Conservation (phyloP, 495 filamentous ascomycete genomes). For the Hyaloscypha bicolor region DNA sequence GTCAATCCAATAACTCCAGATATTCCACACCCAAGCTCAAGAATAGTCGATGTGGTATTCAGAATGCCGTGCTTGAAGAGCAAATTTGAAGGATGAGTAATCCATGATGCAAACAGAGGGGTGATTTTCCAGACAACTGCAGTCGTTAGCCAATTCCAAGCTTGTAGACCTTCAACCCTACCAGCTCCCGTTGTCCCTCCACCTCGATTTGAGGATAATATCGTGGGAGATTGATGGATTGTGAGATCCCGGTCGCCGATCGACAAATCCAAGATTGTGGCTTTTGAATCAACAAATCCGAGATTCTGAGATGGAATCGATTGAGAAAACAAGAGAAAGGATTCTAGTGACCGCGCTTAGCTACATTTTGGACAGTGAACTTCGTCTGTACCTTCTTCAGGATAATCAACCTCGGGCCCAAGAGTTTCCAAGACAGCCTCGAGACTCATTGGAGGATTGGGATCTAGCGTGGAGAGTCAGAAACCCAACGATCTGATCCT, state of each 20-base stretch:
- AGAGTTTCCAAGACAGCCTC: conserved; percentile 39
- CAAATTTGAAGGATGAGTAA: conserved; percentile 62
- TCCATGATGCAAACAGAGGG: conserved; percentile 81
- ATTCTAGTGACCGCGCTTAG: conserved; percentile 57
- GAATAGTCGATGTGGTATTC: conserved; percentile 53
- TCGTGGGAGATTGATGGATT: conserved; percentile 82
- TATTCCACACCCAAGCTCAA: conserved; percentile 89
- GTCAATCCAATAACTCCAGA: conserved; percentile 72
- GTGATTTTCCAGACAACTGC: conserved; percentile 91
- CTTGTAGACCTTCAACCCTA: conserved; percentile 34
- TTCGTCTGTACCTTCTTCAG: conserved; percentile 60
- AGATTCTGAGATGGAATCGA: conserved; percentile 74
- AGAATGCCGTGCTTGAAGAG: conserved; percentile 64
- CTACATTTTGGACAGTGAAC: neutral
- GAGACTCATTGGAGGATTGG: conserved; percentile 37
- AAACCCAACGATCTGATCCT: neutral
- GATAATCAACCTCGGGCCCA: conserved; percentile 54
- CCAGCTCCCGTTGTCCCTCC: conserved; percentile 92
- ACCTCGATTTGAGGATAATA: conserved; percentile 74
- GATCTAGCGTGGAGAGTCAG: neutral
- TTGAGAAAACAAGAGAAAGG: conserved; percentile 82
- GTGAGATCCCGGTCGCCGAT: conserved; percentile 70
- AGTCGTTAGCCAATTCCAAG: neutral
- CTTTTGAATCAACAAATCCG: conserved; percentile 78
- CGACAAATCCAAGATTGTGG: conserved; percentile 64